A percentile compares a stretch with the other conserved stretches of the same genome.
Evolutionary conservation across 2,329 filamentous ascomycete genomes (phyloP).

Genomic region (Hypoxylon sp.): DNA sequence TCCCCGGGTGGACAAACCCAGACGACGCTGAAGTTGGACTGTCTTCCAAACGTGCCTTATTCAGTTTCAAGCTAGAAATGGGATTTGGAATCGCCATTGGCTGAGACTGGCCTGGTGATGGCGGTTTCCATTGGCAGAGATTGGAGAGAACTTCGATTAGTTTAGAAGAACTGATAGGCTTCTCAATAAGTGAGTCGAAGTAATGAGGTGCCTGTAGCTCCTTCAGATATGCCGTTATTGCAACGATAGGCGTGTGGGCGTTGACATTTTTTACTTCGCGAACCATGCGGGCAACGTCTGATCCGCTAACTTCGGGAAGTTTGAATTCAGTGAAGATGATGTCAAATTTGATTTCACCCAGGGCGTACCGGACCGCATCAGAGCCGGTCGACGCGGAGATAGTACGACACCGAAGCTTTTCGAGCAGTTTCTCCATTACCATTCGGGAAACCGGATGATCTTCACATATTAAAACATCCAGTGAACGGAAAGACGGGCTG

Average conservation of each 20-base stretch:
- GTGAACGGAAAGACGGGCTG: constrained; percentile 87
- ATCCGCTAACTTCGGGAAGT: constrained; percentile 92
- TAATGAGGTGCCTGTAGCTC: constrained; percentile 95
- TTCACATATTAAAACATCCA: constrained; percentile 96
- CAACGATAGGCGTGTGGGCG: constrained; percentile 92
- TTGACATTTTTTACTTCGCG: constrained; percentile 97
- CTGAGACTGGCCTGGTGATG: constrained; percentile 62
- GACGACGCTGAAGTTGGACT: constrained; percentile 87
- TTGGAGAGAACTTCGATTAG: constrained; percentile 87
- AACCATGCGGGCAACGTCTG: constrained; percentile 97
- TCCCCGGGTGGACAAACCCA: constrained; percentile 74
- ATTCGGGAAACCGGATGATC: constrained; percentile 96
- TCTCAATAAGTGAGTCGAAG: constrained; percentile 95
- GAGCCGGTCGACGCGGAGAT: constrained; percentile 91
- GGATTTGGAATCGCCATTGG: constrained; percentile 66
- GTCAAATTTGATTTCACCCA: constrained; percentile 98
- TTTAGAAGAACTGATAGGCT: constrained; percentile 93
- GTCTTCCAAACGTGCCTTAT: constrained; percentile 75
- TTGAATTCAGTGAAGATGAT: constrained; percentile 99
- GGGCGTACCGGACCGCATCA: constrained; percentile 91
- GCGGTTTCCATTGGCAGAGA: constrained; percentile 93
- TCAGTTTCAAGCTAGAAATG: constrained; percentile 73
- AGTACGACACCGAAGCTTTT: constrained; percentile 94
- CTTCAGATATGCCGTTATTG: constrained; percentile 97
- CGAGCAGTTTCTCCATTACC: constrained; percentile 98